Conservation (phyloP, 1,139 yeast genomes). For the Yamadazyma atlantica region DNA sequence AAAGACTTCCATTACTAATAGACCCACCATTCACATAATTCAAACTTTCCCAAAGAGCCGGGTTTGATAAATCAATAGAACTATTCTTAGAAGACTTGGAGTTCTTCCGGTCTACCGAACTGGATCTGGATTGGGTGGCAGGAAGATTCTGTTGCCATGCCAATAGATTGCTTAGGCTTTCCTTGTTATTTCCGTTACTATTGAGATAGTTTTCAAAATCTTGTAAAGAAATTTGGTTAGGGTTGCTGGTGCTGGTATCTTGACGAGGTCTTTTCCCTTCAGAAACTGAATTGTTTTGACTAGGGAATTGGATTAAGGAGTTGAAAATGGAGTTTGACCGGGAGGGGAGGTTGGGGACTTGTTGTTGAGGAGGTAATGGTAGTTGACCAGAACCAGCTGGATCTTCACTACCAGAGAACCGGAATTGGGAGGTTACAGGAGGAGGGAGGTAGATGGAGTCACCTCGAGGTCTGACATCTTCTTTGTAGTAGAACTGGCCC, state of each 20-base stretch:
- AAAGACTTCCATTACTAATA: constrained; percentile 30
- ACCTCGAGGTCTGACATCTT: constrained; percentile 24
- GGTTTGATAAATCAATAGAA: constrained; percentile 29
- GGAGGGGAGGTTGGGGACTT: constrained; percentile 14
- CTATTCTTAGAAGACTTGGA: constrained; percentile 23
- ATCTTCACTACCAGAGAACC: constrained; percentile 8
- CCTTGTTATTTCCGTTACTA: constrained; percentile 25
- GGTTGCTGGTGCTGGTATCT: constrained; percentile 10
- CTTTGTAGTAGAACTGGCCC: constrained; percentile 5
- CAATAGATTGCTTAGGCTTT: constrained; percentile 35
- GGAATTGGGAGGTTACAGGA: constrained; percentile 15
- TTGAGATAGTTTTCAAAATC: constrained; percentile 40
- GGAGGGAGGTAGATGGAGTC: constrained; percentile 36
- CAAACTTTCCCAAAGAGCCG: constrained; percentile 25
- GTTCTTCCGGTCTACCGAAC: constrained; percentile 13
- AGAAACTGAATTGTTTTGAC: constrained; percentile 26
- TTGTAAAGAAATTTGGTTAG: constrained; percentile 29
- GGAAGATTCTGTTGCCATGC: constrained; percentile 25
- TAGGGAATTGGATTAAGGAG: constrained; percentile 41
- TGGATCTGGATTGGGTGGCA: constrained; percentile 12
- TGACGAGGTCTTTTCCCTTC: constrained; percentile 15
- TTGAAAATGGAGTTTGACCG: constrained; percentile 46
- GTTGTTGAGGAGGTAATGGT: constrained; percentile 1
- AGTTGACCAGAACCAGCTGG: constrained; percentile 13
- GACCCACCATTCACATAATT: constrained; percentile 22